Evolutionary conservation across 768 basidiomycete genomes (phyloP).

Genomic region (Leccinum rimulosum): DNA sequence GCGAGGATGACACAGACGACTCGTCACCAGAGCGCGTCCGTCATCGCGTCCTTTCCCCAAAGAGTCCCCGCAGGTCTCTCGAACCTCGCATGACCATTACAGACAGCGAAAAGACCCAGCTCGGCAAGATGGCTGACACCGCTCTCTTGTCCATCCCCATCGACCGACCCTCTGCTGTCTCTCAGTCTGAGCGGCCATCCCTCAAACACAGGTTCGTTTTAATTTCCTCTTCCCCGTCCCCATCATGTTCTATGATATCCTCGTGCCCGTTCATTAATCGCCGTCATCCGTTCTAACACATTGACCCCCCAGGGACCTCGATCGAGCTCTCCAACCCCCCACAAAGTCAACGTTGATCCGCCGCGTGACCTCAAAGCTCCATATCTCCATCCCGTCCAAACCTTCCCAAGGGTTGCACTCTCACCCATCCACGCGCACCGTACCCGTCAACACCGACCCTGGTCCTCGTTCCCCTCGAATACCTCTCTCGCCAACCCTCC

Average conservation of each 20-base stretch:
- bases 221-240: background rate
- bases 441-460: background rate
- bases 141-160: conserved; percentile 2
- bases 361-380: background rate
- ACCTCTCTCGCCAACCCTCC: conserved; percentile 15
- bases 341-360: too few species aligned
- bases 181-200: background rate
- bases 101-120: background rate
- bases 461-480: conserved; percentile 3
- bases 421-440: conserved; percentile 14
- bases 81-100: background rate
- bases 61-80: background rate
- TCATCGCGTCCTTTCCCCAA: background rate
- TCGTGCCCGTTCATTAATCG: background rate
- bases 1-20: conserved; percentile 27
- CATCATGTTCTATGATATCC: background rate
- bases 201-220: conserved; percentile 15
- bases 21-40: conserved; percentile 16
- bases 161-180: background rate
- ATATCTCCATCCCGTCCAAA: conserved; percentile 20
- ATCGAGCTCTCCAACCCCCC: background rate
- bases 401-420: conserved; percentile 7
- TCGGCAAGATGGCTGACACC: background rate
- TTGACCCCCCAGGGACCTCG: background rate
- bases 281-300: background rate